These are phyloP conservation scores for Aspergillus felis DNA, from an alignment of 2,329 filamentous ascomycete genomes.

Conservation along the genomic window DNA sequence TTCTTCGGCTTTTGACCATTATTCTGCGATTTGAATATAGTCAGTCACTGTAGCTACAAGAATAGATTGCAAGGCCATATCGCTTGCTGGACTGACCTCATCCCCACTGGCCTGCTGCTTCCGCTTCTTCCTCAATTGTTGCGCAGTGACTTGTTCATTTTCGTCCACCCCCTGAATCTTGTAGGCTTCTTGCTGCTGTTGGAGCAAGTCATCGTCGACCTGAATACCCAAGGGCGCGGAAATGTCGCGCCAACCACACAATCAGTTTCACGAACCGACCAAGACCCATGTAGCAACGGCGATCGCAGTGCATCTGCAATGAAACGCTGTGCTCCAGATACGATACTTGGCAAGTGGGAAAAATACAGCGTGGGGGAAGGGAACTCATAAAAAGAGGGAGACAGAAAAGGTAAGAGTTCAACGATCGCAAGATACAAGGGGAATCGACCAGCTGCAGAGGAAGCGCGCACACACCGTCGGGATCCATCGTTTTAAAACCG, in stretches of 20 bases:
- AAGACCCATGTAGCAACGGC: constrained; percentile 16
- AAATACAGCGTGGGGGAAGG: constrained; percentile 3
- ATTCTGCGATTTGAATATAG: constrained; percentile 13
- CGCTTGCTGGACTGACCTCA: constrained; percentile 41
- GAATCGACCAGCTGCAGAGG: constrained; percentile 14
- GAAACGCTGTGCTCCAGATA: background rate
- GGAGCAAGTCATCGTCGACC: constrained; percentile 58
- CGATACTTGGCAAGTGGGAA: background rate
- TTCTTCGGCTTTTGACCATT: constrained; percentile 40
- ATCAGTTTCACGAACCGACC: constrained; percentile 32
- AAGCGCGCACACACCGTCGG: constrained; percentile 50
- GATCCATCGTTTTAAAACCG: constrained; percentile 68
- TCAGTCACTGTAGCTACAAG: background rate
- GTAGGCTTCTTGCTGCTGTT: constrained; percentile 61
- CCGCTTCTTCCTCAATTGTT: constrained; percentile 49
- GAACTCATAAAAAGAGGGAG: background rate
- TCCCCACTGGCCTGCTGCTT: constrained; percentile 50
- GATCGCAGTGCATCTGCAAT: constrained; percentile 13
- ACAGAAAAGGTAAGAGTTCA: constrained; percentile 11
- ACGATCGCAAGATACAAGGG: constrained; percentile 10
- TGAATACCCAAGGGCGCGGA: constrained; percentile 34
- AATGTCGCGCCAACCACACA: constrained; percentile 22
- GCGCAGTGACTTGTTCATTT: constrained; percentile 43
- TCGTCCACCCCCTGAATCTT: constrained; percentile 58
- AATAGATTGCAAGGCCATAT: background rate